Percentiles rank a stretch among this genome's conserved stretches.
Evolutionary conservation across 2,329 filamentous ascomycete species (phyloP).

Genomic region (Keithomyces neogunnii): DNA sequence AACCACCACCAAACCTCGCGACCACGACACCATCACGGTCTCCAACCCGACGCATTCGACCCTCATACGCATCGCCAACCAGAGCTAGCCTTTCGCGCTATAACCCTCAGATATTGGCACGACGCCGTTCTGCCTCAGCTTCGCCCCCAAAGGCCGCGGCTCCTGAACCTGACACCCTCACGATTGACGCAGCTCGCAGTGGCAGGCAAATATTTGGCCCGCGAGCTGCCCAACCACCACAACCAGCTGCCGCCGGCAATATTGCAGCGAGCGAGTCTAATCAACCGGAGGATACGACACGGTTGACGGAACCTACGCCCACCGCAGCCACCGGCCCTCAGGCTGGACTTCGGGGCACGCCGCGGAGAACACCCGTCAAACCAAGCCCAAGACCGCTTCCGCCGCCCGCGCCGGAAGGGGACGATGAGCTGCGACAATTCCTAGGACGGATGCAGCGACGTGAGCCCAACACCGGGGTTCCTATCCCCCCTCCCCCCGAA

Average conservation of each 20-base stretch:
- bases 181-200: background rate
- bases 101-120: conserved; percentile 48
- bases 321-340: conserved; percentile 11
- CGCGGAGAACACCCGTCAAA: conserved; percentile 31
- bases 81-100: conserved; percentile 54
- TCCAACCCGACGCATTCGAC: conserved; percentile 25
- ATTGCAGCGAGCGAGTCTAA: conserved; percentile 15
- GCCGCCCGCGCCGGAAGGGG: conserved; percentile 26
- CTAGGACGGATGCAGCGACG: conserved; percentile 18
- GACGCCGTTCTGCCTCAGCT: conserved; percentile 30
- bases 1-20: conserved; percentile 1
- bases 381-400: conserved; percentile 39
- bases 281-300: conserved; percentile 11
- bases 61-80: conserved; percentile 60
- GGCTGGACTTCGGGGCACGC: conserved; percentile 26
- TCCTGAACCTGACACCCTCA: conserved; percentile 2
- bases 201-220: conserved; percentile 1
- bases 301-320: conserved; percentile 6
- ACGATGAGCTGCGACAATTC: conserved; percentile 22
- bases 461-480: conserved; percentile 22
- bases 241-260: conserved; percentile 3
- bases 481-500: conserved; percentile 32
- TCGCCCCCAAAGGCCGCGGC: conserved; percentile 19
- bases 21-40: conserved; percentile 5
- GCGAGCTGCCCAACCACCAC: background rate